Evolutionary conservation across 805 yeast genomes (phyloP), one percentile per base, ranked within the genome.

Genomic region (Sugiyamaella valdiviana): DNA sequence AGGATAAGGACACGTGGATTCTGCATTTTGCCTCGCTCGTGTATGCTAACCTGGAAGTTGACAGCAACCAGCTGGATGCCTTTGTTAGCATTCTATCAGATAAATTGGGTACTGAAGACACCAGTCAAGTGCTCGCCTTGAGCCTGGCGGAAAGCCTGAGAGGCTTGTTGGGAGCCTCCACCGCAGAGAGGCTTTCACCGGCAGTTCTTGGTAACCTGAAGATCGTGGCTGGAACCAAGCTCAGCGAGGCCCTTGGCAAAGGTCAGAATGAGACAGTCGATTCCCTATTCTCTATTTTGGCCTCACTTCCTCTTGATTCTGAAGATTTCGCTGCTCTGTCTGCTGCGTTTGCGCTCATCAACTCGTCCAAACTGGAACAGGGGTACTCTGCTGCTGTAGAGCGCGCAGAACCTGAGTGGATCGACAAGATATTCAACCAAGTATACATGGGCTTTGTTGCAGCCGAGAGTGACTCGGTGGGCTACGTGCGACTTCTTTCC

Each of bases 391-490:
- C 9, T n/a, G 32, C 32, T 26, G 14, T 26, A 12, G 14, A 26
- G 7, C 3, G 32, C 9, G 2, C 32, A 10, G 14, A 26, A 3
- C 32, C 32, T n/a, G 32, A 26, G 32, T 26, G 32, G 32, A 26
- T 26, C 14, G 4, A 12, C 22, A 20, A 23, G 2, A 29, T 29
- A 21, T 42, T 20, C 21, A 29, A 15, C 5, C 10, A 19, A 15
- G 42, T 20, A n/a, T 43, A 10, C 32, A 21, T n/a, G 32, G 15
- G 42, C 43, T 43, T 43, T 29, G 9, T 19, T 14, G 24, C n/a
- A 10, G 16, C 6, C 10, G 17, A 5, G 17, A 21, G 12, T 15
- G 12, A 19, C 9, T 4, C 9, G 10, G 21, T 7, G 3, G n/a
- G 10, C 7, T 20, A 43, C 6, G 39, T 15, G 9, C 3, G 17